Percentiles rank a stretch among this genome's conserved stretches.
These are phyloP conservation scores for Backusella sp. DNA, from an alignment of 192 early-diverging fungal genomes.

Conservation along the genomic window DNA sequence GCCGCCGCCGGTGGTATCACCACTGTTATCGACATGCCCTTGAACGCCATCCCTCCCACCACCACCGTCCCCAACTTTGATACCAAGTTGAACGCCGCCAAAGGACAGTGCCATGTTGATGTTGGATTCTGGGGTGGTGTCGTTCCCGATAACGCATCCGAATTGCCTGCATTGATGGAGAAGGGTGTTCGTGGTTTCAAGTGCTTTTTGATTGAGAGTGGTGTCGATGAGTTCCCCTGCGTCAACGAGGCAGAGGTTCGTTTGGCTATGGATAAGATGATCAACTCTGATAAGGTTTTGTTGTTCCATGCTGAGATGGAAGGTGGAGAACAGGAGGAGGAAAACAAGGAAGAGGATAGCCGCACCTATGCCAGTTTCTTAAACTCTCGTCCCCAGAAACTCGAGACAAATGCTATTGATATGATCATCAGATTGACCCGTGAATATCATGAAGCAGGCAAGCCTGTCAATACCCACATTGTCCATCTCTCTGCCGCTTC, in stretches of 20 bases:
- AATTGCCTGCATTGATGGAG: conserved; percentile 64
- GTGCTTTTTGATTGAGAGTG: conserved; percentile 82
- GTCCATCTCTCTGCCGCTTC: conserved; percentile 80
- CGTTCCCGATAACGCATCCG: conserved; percentile 67
- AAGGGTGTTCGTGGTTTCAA: conserved; percentile 79
- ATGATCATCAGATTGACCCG: conserved; percentile 67
- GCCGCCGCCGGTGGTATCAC: conserved; percentile 84
- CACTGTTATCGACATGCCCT: conserved; percentile 81
- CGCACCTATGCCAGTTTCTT: conserved; percentile 65
- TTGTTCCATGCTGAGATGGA: conserved; percentile 83
- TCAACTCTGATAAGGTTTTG: conserved; percentile 46
- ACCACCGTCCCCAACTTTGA: conserved; percentile 67
- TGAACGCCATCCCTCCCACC: conserved; percentile 86
- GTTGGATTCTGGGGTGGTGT: conserved; percentile 81
- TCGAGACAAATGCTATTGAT: conserved; percentile 76
- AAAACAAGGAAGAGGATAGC: conserved; percentile 37
- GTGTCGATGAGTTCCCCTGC: conserved; percentile 82
- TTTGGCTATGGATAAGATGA: conserved; percentile 60
- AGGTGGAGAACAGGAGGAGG: background rate
- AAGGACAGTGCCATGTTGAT: conserved; percentile 72
- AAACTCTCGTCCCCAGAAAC: conserved; percentile 62
- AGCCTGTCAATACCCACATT: conserved; percentile 72
- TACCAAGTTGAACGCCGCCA: conserved; percentile 64
- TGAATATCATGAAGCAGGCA: conserved; percentile 50
- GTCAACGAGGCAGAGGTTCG: conserved; percentile 69